Conservation (phyloP, 495 filamentous ascomycete species). For the Hypomontagnella submonticulosa region DNA sequence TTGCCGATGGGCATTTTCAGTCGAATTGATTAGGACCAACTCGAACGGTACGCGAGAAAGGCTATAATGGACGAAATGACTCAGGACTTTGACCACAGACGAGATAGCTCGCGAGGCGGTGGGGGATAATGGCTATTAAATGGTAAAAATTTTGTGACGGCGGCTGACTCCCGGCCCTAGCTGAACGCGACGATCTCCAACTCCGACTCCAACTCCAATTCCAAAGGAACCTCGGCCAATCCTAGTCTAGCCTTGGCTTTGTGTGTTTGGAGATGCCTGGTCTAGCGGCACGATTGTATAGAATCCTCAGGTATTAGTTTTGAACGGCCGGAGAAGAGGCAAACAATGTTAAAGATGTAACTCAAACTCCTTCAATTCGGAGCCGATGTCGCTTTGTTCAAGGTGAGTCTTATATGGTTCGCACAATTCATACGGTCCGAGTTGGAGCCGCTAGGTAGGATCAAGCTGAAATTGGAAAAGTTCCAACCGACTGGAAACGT, state of each 20-base stretch:
- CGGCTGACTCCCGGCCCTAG: slow-evolving; percentile 8
- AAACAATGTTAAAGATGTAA: neutral
- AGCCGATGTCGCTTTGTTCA: slow-evolving; percentile 34
- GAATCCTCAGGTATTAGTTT: too few species aligned
- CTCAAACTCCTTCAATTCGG: slow-evolving; percentile 1
- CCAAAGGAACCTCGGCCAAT: neutral
- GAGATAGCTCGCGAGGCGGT: slow-evolving; percentile 19
- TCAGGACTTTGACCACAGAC: slow-evolving; percentile 5
- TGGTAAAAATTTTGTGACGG: slow-evolving; percentile 21
- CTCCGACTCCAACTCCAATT: neutral
- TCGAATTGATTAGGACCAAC: slow-evolving; percentile 11
- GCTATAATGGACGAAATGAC: slow-evolving; percentile 15
- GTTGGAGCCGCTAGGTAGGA: slow-evolving; percentile 5
- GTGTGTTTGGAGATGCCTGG: too few species aligned
- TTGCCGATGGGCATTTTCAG: slow-evolving; percentile 36
- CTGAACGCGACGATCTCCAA: neutral
- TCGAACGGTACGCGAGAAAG: neutral
- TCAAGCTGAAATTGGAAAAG: slow-evolving; percentile 11
- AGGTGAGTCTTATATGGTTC: slow-evolving; percentile 3
- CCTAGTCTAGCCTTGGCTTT: slow-evolving; percentile 2
- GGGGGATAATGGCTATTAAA: slow-evolving; percentile 8
- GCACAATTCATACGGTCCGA: neutral
- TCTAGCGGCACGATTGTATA: too few species aligned
- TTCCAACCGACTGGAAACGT: neutral
- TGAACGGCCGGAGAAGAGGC: too few species aligned